Evolutionary conservation across 768 basidiomycete species (phyloP), one percentile per base, ranked within the genome.

Genomic region (Amanita fuliginea): DNA sequence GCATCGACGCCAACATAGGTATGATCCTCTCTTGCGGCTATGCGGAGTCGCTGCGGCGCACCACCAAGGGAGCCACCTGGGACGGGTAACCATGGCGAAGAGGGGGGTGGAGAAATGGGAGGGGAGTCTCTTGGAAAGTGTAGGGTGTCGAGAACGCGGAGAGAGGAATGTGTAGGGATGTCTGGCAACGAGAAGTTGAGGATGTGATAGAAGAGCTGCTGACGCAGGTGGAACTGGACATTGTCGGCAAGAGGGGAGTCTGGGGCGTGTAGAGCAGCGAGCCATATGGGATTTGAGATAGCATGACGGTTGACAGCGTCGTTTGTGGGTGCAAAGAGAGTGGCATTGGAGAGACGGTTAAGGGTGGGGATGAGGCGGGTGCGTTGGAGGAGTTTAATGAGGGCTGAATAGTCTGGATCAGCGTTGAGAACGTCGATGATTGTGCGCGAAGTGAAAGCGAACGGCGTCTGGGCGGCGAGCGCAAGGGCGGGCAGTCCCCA

Each of bases 241-340:
- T 97, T 97, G 66, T 94, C 93, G 19, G 72, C 72, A 33, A 78
- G 58, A 41, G 62, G 56, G 30, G 56, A 51, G 18, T 57, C 10
- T 19, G 30, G 47, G 45, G 73, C 66, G 49, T 71, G 62, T 21
- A 77, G 61, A 7, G 63, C 62, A 37, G 59, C 55, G 8, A 55
- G 55, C 70, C 73, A 73, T n/a, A 72, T 53, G 34, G 63, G 55
- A 45, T 72, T 59, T 3, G 55, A 48, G 16, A 56, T 26, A 11
- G 67, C 56, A 54, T 80, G 71, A 22, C 70, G 74, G 54, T 77
- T 65, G 55, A 94, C 78, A 30, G 96, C 96, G 51, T 90, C 82
- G 67, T 99, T 94, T 16, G 90, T 96, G 1, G 96, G 96, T 1
- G 96, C 96, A 59, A 97, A 98, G 42, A 99, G 63, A 22, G 96